phyloP scores from a whole-genome alignment of 1,284 basidiomycete genomes.

The Austroboletus novae-zelandiae region DNA sequence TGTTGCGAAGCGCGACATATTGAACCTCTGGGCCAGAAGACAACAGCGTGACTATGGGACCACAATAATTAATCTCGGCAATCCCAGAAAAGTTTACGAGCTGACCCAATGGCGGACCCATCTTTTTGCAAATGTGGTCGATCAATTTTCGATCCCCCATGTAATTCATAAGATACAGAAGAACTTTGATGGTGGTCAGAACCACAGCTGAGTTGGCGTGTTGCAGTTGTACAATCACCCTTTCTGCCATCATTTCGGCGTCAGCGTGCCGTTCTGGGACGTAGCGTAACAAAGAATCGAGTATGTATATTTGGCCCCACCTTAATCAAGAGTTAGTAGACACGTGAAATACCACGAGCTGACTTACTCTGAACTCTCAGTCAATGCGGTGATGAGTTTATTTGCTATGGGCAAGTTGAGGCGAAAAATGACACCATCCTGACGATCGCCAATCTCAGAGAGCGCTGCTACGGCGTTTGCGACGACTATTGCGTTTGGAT shows the following conservation, averaged over 20 bases:
- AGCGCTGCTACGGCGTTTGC: slow-evolving; percentile 94
- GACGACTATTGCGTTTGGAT: slow-evolving; percentile 92
- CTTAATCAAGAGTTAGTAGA: slow-evolving; percentile 40
- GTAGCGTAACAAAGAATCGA: slow-evolving; percentile 91
- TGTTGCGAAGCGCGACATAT: slow-evolving; percentile 96
- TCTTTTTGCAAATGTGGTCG: slow-evolving; percentile 91
- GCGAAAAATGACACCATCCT: slow-evolving; percentile 87
- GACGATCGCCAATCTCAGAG: slow-evolving; percentile 87
- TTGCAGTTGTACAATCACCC: slow-evolving; percentile 87
- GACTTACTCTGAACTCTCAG: slow-evolving; percentile 88
- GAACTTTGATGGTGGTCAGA: slow-evolving; percentile 90
- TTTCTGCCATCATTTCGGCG: slow-evolving; percentile 92
- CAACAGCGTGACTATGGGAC: slow-evolving; percentile 77
- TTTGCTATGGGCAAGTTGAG: slow-evolving; percentile 81
- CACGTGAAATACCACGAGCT: not conserved
- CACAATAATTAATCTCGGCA: slow-evolving; percentile 7
- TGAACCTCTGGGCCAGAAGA: slow-evolving; percentile 98
- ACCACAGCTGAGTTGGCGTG: slow-evolving; percentile 96
- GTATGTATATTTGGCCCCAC: slow-evolving; percentile 99
- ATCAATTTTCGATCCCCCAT: slow-evolving; percentile 89
- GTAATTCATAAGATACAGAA: slow-evolving; percentile 99
- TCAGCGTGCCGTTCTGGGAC: slow-evolving; percentile 87
- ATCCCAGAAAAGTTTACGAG: slow-evolving; percentile 17
- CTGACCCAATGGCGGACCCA: slow-evolving; percentile 91
- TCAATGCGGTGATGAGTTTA: slow-evolving; percentile 80